These are phyloP conservation scores for Candida boidinii DNA, from an alignment of 805 yeast species.

Conservation along the genomic window DNA sequence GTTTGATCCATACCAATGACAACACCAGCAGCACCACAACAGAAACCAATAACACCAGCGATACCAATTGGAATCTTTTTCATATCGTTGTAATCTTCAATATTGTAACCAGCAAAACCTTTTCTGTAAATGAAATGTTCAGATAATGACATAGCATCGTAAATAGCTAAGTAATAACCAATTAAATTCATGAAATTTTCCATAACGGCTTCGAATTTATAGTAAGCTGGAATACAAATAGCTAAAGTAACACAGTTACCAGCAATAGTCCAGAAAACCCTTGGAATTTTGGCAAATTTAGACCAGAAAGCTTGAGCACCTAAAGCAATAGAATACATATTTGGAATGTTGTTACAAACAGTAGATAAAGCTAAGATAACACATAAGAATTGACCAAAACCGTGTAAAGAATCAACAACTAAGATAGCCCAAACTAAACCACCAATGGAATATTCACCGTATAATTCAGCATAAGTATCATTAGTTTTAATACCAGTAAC, in stretches of 20 bases:
- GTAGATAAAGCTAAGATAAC: slow-evolving; percentile 82
- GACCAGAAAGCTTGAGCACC: slow-evolving; percentile 83
- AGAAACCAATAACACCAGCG: slow-evolving; percentile 73
- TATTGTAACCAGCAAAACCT: slow-evolving; percentile 54
- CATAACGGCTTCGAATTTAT: slow-evolving; percentile 65
- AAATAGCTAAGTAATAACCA: slow-evolving; percentile 85
- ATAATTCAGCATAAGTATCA: slow-evolving; percentile 38
- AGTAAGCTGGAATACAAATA: slow-evolving; percentile 83
- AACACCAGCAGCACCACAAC: slow-evolving; percentile 80
- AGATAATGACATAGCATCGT: slow-evolving; percentile 63
- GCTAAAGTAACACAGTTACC: slow-evolving; percentile 77
- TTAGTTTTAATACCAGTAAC: slow-evolving; percentile 54
- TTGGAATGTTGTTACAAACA: slow-evolving; percentile 87
- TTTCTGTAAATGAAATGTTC: slow-evolving; percentile 78
- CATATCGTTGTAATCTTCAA: slow-evolving; percentile 51
- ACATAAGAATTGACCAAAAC: slow-evolving; percentile 85
- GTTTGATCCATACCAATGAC: slow-evolving; percentile 82
- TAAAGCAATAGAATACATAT: slow-evolving; percentile 84
- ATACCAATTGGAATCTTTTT: slow-evolving; percentile 60
- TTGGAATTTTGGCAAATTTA: slow-evolving; percentile 65
- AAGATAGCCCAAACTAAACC: slow-evolving; percentile 76
- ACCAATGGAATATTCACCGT: slow-evolving; percentile 54
- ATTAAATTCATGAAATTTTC: slow-evolving; percentile 84
- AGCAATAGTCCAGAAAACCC: slow-evolving; percentile 71
- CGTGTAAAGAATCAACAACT: slow-evolving; percentile 73